A percentile compares a stretch with the other conserved stretches of the same genome.
Evolutionary conservation across 306 rosid species (phyloP).

Genomic region (cucumber (Cucumis sativus)): DNA sequence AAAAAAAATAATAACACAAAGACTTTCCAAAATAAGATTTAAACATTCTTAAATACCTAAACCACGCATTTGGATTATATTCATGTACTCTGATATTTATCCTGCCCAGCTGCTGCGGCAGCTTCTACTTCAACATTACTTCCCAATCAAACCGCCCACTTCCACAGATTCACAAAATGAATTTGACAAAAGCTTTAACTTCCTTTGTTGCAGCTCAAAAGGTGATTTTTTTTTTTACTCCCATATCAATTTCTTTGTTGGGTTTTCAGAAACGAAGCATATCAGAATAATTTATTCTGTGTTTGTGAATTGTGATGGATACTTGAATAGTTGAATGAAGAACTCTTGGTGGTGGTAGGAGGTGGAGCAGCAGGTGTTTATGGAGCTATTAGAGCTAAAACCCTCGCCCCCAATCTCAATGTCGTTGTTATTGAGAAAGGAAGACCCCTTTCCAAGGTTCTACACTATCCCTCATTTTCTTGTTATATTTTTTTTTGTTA

Average conservation of each 20-base stretch:
- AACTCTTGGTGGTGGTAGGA: slow-evolving; percentile 68
- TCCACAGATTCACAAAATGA: background rate
- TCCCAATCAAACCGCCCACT: background rate
- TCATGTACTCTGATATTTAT: too few relatives aligned
- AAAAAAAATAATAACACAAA: too few relatives aligned
- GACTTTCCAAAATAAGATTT: too few relatives aligned
- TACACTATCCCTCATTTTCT: background rate
- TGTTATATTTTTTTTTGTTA: background rate
- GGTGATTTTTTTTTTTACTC: slow-evolving; percentile 12
- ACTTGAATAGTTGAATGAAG: slow-evolving; percentile 37
- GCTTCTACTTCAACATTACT: too few relatives aligned
- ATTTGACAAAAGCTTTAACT: background rate
- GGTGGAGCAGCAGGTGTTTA: slow-evolving; percentile 94
- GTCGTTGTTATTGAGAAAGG: slow-evolving; percentile 71
- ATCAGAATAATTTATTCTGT: background rate
- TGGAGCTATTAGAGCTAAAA: slow-evolving; percentile 86
- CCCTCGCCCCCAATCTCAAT: slow-evolving; percentile 53
- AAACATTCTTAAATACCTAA: too few relatives aligned
- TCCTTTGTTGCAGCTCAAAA: slow-evolving; percentile 28
- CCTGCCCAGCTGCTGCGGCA: too few relatives aligned
- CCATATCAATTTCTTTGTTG: background rate
- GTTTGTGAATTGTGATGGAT: background rate
- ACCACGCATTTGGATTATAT: too few relatives aligned
- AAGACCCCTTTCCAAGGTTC: slow-evolving; percentile 74
- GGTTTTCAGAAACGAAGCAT: background rate